A percentile compares a stretch with the other conserved stretches of the same genome.
These are phyloP conservation scores for Phalaenopsis equestris DNA, from an alignment of 106 monocot genomes.

Conservation along the genomic window DNA sequence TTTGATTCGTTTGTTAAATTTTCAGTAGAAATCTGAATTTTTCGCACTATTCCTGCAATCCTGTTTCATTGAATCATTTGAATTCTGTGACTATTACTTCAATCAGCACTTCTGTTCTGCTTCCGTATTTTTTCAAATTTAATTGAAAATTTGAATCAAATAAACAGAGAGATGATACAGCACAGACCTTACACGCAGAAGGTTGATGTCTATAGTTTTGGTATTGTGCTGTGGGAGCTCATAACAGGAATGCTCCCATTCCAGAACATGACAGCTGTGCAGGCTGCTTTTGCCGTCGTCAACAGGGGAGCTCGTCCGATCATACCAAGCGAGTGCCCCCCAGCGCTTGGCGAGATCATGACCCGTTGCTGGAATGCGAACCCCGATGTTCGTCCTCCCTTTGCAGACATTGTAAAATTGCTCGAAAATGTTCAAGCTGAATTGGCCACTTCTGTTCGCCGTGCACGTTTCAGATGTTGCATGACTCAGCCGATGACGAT, in stretches of 20 bases:
- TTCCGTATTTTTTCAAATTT: too few relatives aligned
- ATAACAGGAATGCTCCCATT: conserved; percentile 32
- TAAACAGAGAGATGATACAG: conserved; percentile 25
- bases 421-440: conserved; percentile 15
- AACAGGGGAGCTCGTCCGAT: conserved; percentile 28
- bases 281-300: conserved; percentile 34
- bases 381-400: conserved; percentile 26
- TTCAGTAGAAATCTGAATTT: too few relatives aligned
- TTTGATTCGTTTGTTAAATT: too few relatives aligned
- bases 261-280: conserved; percentile 33
- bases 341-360: conserved; percentile 22
- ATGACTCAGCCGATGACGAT: conserved; percentile 24
- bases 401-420: conserved; percentile 18
- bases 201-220: conserved; percentile 38
- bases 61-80: background rate
- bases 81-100: background rate
- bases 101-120: too few relatives aligned
- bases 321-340: conserved; percentile 23
- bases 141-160: background rate
- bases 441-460: conserved; percentile 10
- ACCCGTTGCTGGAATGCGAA: conserved; percentile 33
- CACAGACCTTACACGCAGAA: conserved; percentile 25
- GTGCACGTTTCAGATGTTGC: conserved; percentile 29
- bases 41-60: background rate
- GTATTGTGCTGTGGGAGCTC: conserved; percentile 33